phyloP scores from a whole-genome alignment of 2,329 filamentous ascomycete genomes.

The Ilyonectria mors-panacis region DNA sequence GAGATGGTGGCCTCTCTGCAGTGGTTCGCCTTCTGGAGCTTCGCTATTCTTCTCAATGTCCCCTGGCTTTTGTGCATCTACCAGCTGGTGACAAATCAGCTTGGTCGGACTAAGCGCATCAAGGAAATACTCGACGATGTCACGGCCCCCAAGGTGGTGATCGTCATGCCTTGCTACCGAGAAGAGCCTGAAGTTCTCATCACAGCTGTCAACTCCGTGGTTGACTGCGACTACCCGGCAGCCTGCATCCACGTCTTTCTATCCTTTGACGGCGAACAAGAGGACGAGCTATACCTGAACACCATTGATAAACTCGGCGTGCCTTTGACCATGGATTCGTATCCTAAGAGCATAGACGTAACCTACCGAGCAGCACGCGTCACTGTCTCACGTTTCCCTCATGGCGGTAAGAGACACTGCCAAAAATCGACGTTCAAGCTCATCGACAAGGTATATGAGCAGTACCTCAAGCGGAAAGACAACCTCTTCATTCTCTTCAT shows the following conservation, averaged over 20 bases:
- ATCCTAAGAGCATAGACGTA: constrained; percentile 92
- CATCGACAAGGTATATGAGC: constrained; percentile 91
- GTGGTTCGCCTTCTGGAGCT: constrained; percentile 97
- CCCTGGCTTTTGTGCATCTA: constrained; percentile 97
- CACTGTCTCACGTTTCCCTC: constrained; percentile 91
- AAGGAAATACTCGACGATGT: constrained; percentile 87
- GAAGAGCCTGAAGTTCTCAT: constrained; percentile 89
- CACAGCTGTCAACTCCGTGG: constrained; percentile 90
- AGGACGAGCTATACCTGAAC: constrained; percentile 90
- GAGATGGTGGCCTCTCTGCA: constrained; percentile 81
- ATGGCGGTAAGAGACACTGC: constrained; percentile 94
- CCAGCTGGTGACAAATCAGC: constrained; percentile 87
- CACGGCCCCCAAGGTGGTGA: constrained; percentile 92
- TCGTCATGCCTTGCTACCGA: constrained; percentile 97
- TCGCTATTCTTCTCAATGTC: constrained; percentile 85
- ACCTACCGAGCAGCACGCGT: constrained; percentile 86
- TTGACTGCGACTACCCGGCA: constrained; percentile 93
- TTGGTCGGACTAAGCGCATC: constrained; percentile 86
- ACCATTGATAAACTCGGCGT: constrained; percentile 90
- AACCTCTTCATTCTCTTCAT: constrained; percentile 97
- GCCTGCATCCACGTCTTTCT: constrained; percentile 95
- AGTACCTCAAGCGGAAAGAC: constrained; percentile 89
- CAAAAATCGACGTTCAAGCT: constrained; percentile 95
- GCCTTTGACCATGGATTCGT: constrained; percentile 80
- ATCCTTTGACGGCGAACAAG: constrained; percentile 92